Evolutionary conservation across 2,329 filamentous ascomycete species (phyloP).

Genomic region (Xylariaceae sp.): DNA sequence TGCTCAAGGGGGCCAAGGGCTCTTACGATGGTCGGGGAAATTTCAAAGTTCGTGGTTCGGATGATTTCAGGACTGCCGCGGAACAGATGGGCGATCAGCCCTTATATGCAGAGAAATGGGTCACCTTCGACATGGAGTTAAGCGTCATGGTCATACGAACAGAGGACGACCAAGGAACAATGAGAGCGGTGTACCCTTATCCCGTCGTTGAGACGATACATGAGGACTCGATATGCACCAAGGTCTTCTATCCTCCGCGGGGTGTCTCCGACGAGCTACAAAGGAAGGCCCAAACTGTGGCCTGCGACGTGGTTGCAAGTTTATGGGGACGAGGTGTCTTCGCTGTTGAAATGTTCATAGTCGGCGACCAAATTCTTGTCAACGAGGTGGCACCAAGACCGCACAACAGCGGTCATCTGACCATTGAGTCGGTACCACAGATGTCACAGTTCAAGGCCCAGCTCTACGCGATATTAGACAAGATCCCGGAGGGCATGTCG

Average conservation of each 20-base stretch:
- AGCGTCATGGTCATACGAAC: conserved; percentile 95
- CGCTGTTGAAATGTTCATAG: conserved; percentile 92
- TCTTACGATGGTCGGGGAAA: conserved; percentile 87
- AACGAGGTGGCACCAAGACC: conserved; percentile 56
- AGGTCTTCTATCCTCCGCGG: conserved; percentile 76
- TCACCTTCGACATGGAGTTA: conserved; percentile 79
- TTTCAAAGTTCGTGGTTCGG: conserved; percentile 42
- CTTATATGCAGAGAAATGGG: conserved; percentile 88
- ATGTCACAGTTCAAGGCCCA: conserved; percentile 91
- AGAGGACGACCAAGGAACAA: conserved; percentile 56
- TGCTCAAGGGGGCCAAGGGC: conserved; percentile 87
- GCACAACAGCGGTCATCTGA: conserved; percentile 94
- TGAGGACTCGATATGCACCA: conserved; percentile 91
- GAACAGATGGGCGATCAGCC: conserved; percentile 64
- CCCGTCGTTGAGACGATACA: conserved; percentile 93
- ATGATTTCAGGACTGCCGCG: conserved; percentile 58
- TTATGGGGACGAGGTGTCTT: conserved; percentile 91
- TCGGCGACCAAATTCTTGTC: conserved; percentile 69
- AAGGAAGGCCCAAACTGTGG: conserved; percentile 68
- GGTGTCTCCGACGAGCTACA: conserved; percentile 58
- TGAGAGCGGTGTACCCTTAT: conserved; percentile 61
- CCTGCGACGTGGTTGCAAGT: conserved; percentile 70
- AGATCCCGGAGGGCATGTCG: conserved; percentile 49
- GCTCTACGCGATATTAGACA: conserved; percentile 73
- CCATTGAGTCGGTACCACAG: conserved; percentile 83